Evolutionary conservation across 2,329 filamentous ascomycete genomes (phyloP).

Genomic region (Alternaria longipes): DNA sequence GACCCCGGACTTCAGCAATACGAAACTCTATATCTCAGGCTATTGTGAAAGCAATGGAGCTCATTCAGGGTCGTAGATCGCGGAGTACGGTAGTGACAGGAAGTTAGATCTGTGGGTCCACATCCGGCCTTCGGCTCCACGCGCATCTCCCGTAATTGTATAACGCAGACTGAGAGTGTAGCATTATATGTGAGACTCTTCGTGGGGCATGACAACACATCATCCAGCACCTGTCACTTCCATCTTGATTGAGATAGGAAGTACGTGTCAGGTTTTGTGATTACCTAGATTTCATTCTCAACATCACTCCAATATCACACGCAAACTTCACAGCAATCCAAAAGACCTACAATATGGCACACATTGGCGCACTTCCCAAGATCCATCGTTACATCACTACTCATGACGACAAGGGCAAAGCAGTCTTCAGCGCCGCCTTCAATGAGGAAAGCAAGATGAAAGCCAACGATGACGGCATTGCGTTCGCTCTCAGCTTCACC

Average conservation of each 20-base stretch:
- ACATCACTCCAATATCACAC: neutral
- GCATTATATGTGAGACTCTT: conserved; percentile 2
- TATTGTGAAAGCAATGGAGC: neutral
- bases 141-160: conserved; percentile 22
- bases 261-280: neutral
- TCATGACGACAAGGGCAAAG: conserved; percentile 48
- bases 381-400: conserved; percentile 50
- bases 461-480: conserved; percentile 55
- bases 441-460: conserved; percentile 49
- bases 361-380: conserved; percentile 42
- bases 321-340: neutral
- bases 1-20: neutral
- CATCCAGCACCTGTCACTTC: neutral
- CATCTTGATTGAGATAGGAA: conserved; percentile 1
- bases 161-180: conserved; percentile 11
- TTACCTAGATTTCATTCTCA: neutral
- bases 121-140: conserved; percentile 38
- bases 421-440: conserved; percentile 49
- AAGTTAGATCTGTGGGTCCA: conserved; percentile 16
- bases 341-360: conserved; percentile 38
- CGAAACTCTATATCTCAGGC: neutral
- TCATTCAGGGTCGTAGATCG: conserved; percentile 17
- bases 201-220: neutral
- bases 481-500: conserved; percentile 61
- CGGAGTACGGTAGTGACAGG: conserved; percentile 17